Percentiles rank a stretch among this genome's conserved stretches.
Conservation (phyloP, 176 grass and related monocot species). For the Paspalum notatum region DNA sequence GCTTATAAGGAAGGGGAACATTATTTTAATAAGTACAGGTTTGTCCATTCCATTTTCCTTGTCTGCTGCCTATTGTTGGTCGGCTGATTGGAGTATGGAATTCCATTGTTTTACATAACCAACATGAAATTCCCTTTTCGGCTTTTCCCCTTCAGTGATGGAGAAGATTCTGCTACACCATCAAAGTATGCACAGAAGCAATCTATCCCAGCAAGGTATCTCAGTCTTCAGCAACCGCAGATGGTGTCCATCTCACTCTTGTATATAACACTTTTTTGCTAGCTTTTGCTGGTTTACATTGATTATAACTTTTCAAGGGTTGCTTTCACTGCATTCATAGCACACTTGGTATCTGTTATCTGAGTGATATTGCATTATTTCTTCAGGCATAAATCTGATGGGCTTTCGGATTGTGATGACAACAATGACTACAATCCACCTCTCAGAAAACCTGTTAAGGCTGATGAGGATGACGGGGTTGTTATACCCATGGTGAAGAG, state of each 20-base stretch:
- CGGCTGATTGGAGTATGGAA: slow-evolving; percentile 19
- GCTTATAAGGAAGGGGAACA: slow-evolving; percentile 77
- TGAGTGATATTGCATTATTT: slow-evolving; percentile 32
- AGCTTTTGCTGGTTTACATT: slow-evolving; percentile 23
- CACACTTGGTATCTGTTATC: slow-evolving; percentile 17
- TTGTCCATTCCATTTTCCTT: slow-evolving; percentile 34
- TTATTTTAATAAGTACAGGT: slow-evolving; percentile 82
- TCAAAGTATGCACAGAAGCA: slow-evolving; percentile 36
- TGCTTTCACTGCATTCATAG: slow-evolving; percentile 25
- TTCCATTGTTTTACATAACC: slow-evolving; percentile 20
- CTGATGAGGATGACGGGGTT: slow-evolving; percentile 40
- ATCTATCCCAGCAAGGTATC: slow-evolving; percentile 65
- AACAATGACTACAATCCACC: slow-evolving; percentile 56
- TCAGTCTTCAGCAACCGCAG: slow-evolving; percentile 33
- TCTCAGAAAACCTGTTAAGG: slow-evolving; percentile 46
- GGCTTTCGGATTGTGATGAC: slow-evolving; percentile 47
- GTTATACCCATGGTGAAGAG: slow-evolving; percentile 36
- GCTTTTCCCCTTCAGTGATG: slow-evolving; percentile 50
- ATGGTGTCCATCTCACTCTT: slow-evolving; percentile 1
- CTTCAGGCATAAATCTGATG: slow-evolving; percentile 60
- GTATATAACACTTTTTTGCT: slow-evolving; percentile 2
- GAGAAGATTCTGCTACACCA: slow-evolving; percentile 64
- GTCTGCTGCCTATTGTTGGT: slow-evolving; percentile 42
- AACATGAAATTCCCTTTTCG: slow-evolving; percentile 35
- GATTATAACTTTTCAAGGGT: slow-evolving; percentile 5